These are phyloP conservation scores for Passalora sequoiae DNA, from an alignment of 2,329 filamentous ascomycete genomes.

Conservation along the genomic window DNA sequence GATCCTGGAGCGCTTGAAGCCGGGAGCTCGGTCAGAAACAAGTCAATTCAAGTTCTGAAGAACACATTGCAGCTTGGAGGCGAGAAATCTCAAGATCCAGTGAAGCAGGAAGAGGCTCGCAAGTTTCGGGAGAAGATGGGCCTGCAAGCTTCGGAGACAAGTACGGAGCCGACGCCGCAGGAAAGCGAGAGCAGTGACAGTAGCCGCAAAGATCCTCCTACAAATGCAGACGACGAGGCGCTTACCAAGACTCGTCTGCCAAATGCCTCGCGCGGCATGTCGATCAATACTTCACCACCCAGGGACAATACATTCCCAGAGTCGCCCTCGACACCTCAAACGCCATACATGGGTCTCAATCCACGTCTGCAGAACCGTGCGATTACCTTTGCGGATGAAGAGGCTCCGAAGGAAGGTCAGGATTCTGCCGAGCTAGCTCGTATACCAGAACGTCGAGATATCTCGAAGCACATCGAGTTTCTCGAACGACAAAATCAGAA, in stretches of 20 bases:
- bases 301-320: background rate
- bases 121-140: constrained; percentile 40
- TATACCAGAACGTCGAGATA: constrained; percentile 48
- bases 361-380: constrained; percentile 35
- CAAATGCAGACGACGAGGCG: constrained; percentile 17
- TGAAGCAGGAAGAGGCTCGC: constrained; percentile 27
- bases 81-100: background rate
- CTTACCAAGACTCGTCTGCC: background rate
- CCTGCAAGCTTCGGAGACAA: constrained; percentile 27
- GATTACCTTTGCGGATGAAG: constrained; percentile 65
- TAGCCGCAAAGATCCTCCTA: background rate
- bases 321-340: constrained; percentile 2
- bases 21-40: constrained; percentile 58
- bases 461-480: constrained; percentile 75
- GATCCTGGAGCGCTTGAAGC: constrained; percentile 51
- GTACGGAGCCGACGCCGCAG: constrained; percentile 4
- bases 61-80: constrained; percentile 6
- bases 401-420: constrained; percentile 38
- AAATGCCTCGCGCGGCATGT: constrained; percentile 1
- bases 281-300: background rate
- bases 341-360: constrained; percentile 26
- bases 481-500: constrained; percentile 72
- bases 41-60: constrained; percentile 59
- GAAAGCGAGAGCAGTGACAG: constrained; percentile 4
- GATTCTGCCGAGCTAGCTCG: constrained; percentile 41